These are phyloP conservation scores for Sparassis latifolia DNA, from an alignment of 1,284 basidiomycete species.

Conservation along the genomic window DNA sequence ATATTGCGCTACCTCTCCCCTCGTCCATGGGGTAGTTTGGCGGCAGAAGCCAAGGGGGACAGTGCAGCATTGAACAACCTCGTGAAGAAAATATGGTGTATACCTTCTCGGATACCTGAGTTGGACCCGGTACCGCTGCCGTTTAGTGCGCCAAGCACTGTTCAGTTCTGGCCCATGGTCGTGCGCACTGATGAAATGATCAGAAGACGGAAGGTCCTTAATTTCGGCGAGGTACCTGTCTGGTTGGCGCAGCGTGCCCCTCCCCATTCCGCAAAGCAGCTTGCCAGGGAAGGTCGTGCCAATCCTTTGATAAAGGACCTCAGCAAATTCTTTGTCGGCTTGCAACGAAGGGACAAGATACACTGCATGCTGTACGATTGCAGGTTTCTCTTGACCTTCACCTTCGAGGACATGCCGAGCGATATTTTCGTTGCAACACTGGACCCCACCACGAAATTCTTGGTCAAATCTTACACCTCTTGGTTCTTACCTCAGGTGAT, in stretches of 20 bases:
- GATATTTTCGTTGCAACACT: slow-evolving; percentile 4
- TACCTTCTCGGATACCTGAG: slow-evolving; percentile 33
- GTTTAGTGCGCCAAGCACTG: slow-evolving; percentile 49
- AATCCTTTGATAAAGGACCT: slow-evolving; percentile 27
- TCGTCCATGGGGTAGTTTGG: slow-evolving; percentile 64
- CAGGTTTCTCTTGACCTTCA: slow-evolving; percentile 47
- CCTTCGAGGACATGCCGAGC: slow-evolving; percentile 35
- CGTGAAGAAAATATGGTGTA: slow-evolving; percentile 40
- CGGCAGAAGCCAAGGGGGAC: slow-evolving; percentile 51
- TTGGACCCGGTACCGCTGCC: slow-evolving; percentile 5
- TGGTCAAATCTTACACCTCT: slow-evolving; percentile 31
- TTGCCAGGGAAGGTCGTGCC: not conserved
- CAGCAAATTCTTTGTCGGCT: slow-evolving; percentile 26
- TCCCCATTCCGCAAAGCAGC: not conserved
- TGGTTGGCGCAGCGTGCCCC: slow-evolving; percentile 26
- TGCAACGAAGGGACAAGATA: slow-evolving; percentile 12
- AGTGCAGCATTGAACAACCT: no score
- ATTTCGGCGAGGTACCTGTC: slow-evolving; percentile 10
- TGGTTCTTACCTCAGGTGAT: slow-evolving; percentile 47
- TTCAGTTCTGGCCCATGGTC: slow-evolving; percentile 52
- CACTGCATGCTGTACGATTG: slow-evolving; percentile 47
- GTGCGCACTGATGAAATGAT: slow-evolving; percentile 13
- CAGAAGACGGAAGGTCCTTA: not conserved
- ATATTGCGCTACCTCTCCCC: slow-evolving; percentile 64
- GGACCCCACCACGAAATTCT: slow-evolving; percentile 15